phyloP scores from a whole-genome alignment of 2,329 filamentous ascomycete genomes.

The Sporothrix curviconia region DNA sequence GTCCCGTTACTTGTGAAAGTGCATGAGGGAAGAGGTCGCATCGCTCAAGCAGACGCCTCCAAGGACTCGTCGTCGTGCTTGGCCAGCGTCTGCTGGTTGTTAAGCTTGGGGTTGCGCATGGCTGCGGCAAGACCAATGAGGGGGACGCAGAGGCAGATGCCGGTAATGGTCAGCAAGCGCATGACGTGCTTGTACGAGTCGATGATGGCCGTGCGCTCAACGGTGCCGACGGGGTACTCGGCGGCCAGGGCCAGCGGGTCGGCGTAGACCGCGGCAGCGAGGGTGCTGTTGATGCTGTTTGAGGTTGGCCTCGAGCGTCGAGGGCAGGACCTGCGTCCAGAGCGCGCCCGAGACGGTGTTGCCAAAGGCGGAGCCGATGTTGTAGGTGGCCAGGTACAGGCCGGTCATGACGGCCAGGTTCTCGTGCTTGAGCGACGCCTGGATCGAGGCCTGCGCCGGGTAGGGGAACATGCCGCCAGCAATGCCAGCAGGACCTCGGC shows the following conservation, averaged over 20 bases:
- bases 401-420: slow-evolving; percentile 58
- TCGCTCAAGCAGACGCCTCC: too few species aligned
- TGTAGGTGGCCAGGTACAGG: slow-evolving; percentile 57
- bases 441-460: slow-evolving; percentile 40
- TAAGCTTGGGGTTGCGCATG: slow-evolving; percentile 42
- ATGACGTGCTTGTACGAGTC: slow-evolving; percentile 41
- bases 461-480: slow-evolving; percentile 57
- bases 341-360: slow-evolving; percentile 55
- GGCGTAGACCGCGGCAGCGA: slow-evolving; percentile 31
- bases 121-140: slow-evolving; percentile 38
- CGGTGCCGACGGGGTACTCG: slow-evolving; percentile 36
- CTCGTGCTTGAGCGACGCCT: slow-evolving; percentile 38
- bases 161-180: slow-evolving; percentile 41
- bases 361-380: slow-evolving; percentile 55
- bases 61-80: neutral
- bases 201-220: slow-evolving; percentile 38
- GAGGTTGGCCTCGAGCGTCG: slow-evolving; percentile 30
- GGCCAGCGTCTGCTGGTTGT: slow-evolving; percentile 38
- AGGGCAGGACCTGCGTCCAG: slow-evolving; percentile 53
- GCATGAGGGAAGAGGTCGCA: too few species aligned
- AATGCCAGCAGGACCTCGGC: slow-evolving; percentile 57
- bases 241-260: slow-evolving; percentile 30
- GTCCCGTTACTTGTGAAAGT: too few species aligned
- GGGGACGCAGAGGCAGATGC: slow-evolving; percentile 43
- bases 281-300: slow-evolving; percentile 31